Evolutionary conservation across 1,284 basidiomycete genomes (phyloP).

Genomic region (Cutaneotrichosporon sp.): DNA sequence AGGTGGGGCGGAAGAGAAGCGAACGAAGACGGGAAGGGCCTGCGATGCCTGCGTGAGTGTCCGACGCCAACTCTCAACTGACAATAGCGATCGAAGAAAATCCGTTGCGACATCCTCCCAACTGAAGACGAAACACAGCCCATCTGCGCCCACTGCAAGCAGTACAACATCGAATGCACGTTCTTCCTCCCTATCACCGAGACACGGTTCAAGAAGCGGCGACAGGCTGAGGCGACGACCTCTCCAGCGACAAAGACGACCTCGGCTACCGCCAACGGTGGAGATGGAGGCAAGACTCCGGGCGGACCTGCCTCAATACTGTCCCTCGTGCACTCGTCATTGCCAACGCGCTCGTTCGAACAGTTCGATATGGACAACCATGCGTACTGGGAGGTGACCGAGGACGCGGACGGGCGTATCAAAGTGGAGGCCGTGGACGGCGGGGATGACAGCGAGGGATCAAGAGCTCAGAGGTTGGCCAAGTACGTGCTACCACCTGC

Average conservation of each 20-base stretch:
- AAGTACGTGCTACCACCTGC: conserved; percentile 57
- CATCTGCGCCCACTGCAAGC: conserved; percentile 51
- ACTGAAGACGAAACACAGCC: conserved; percentile 23
- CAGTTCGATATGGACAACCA: conserved; percentile 78
- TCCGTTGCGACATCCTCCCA: conserved; percentile 54
- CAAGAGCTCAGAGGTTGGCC: conserved; percentile 16
- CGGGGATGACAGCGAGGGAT: conserved; percentile 20
- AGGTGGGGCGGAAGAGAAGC: conserved; percentile 28
- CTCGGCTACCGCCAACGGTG: conserved; percentile 1
- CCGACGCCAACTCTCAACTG: conserved; percentile 1
- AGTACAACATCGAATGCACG: conserved; percentile 86
- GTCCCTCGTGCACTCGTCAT: conserved; percentile 81
- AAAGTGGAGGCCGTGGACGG: conserved; percentile 62
- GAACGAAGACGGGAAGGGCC: conserved; percentile 47
- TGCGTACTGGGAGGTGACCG: conserved; percentile 74
- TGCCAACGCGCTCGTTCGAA: conserved; percentile 77
- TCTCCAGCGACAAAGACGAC: conserved; percentile 6
- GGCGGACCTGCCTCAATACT: conserved; percentile 52
- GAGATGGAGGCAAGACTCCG: background rate
- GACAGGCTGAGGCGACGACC: conserved; percentile 37
- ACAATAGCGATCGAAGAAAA: conserved; percentile 75
- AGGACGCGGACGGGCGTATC: conserved; percentile 77
- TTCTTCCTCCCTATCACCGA: conserved; percentile 98
- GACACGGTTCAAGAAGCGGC: conserved; percentile 95
- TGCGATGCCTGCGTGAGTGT: conserved; percentile 47